These are phyloP conservation scores for Phalaenopsis hybrid DNA, from an alignment of 116 monocot species.

Conservation along the genomic window DNA sequence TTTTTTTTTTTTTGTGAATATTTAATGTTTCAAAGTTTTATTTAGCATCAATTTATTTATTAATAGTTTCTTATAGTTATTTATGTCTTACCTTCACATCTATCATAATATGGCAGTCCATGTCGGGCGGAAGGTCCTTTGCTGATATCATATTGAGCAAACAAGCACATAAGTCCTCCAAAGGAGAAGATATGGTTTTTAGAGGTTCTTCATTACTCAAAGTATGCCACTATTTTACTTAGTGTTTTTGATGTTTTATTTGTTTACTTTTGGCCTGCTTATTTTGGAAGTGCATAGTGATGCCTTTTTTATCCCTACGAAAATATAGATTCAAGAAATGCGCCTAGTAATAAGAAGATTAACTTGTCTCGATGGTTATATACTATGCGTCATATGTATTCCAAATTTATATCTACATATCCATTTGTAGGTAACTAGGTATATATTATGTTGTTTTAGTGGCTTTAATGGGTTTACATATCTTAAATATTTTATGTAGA, in stretches of 20 bases:
- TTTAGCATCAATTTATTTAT: background rate
- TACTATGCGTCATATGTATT: no score
- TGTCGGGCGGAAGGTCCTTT: constrained; percentile 88
- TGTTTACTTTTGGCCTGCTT: background rate
- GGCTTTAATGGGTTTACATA: no score
- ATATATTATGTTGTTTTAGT: no score
- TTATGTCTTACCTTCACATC: background rate
- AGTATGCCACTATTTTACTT: constrained; percentile 11
- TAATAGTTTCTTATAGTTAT: background rate
- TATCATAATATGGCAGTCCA: constrained; percentile 48
- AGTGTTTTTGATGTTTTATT: background rate
- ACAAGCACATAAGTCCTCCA: constrained; percentile 10
- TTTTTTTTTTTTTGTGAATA: background rate
- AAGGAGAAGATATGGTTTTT: constrained; percentile 22
- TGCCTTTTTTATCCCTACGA: background rate
- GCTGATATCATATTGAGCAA: constrained; percentile 67
- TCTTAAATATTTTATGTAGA: no score
- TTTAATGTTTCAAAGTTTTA: background rate
- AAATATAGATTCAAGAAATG: no score
- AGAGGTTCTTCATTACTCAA: constrained; percentile 33
- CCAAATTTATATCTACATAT: no score
- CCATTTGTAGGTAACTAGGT: no score
- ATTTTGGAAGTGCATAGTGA: background rate
- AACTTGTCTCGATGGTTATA: no score
- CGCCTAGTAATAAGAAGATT: no score